Evolutionary conservation across 1,284 basidiomycete species (phyloP), one percentile per base, ranked within the genome.

Genomic region (Papiliotrema nemorosa): DNA sequence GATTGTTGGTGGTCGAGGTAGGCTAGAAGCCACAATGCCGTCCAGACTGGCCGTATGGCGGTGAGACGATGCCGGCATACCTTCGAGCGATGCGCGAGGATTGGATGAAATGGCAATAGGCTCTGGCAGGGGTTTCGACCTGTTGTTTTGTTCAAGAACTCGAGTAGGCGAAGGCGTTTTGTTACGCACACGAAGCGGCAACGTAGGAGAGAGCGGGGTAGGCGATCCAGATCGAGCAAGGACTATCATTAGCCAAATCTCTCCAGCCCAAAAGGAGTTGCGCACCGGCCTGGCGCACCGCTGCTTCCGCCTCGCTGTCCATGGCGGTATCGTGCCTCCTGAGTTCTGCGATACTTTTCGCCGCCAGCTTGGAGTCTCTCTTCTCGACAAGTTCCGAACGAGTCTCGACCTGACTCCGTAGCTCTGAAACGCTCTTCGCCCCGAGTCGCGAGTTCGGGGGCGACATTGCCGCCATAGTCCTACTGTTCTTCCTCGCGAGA

Each of bases 401-500:
- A n/a, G 50, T 53, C 39, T 62, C 62, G 18, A 53, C 43, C 22
- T 53, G 42, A 20, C 53, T 43, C 7, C 57, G 44, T 46, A 63
- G 37, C 21, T 62, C 59, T 3, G 51, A 53, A 5, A 63, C 59
- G 44, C 54, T 58, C 43, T 52, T 53, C 18, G 48, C 34, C 9
- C 43, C 55, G n/a, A 58, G 34, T 21, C 44, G 37, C 26, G 50
- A 36, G n/a, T 39, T 43, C 27, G 47, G 44, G 6, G 56, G 54
- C 9, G 52, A 24, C 35, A 61, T 33, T 16, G 37, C 33, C 10
- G 57, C 60, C 47, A 64, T 54, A 3, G 81, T 86, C 68, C 84
- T 79, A 66, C 87, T 89, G 68, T 92, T 92, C 56, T 81, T 80
- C 55, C 87, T 78, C 5, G 89, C 90, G 43, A 91, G 75, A 55